phyloP scores from a whole-genome alignment of 1,139 yeast genomes.

The Eremothecium gossypii region DNA sequence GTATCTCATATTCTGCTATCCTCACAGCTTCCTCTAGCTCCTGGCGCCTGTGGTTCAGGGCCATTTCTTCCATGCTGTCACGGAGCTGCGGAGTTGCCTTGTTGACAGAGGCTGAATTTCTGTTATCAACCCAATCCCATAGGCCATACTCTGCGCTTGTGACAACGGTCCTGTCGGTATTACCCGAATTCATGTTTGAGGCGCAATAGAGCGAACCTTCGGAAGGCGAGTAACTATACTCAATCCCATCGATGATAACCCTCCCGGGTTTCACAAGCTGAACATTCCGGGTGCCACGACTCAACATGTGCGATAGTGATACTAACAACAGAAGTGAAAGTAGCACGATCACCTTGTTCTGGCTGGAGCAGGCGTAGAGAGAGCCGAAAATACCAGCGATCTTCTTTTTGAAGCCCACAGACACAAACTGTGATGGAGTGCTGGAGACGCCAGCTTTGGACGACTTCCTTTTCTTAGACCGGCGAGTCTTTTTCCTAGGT shows the following conservation, averaged over 20 bases:
- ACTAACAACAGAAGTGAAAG: neutral
- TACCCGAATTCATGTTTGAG: constrained; percentile 28
- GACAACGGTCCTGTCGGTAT: constrained; percentile 9
- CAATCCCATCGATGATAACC: constrained; percentile 34
- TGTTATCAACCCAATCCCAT: constrained; percentile 75
- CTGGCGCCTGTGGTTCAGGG: constrained; percentile 30
- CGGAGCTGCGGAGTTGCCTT: neutral
- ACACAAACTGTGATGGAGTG: neutral
- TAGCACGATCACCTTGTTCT: no score
- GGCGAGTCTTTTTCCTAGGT: constrained; percentile 16
- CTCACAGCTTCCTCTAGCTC: constrained; percentile 47
- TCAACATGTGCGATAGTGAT: neutral
- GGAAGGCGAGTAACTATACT: constrained; percentile 40
- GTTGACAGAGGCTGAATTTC: constrained; percentile 31
- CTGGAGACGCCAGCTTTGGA: neutral
- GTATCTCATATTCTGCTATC: constrained; percentile 45
- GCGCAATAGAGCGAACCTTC: constrained; percentile 36
- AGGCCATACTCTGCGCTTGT: constrained; percentile 50
- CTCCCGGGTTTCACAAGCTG: constrained; percentile 1
- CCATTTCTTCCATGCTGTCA: constrained; percentile 3
- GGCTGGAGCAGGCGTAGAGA: neutral
- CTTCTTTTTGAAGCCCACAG: no score
- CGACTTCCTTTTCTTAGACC: constrained; percentile 12
- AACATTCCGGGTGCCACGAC: neutral
- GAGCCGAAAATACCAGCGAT: neutral